Evolutionary conservation across 179 eudicot genomes (phyloP).

Genomic region (Monotropa hypopitys): DNA sequence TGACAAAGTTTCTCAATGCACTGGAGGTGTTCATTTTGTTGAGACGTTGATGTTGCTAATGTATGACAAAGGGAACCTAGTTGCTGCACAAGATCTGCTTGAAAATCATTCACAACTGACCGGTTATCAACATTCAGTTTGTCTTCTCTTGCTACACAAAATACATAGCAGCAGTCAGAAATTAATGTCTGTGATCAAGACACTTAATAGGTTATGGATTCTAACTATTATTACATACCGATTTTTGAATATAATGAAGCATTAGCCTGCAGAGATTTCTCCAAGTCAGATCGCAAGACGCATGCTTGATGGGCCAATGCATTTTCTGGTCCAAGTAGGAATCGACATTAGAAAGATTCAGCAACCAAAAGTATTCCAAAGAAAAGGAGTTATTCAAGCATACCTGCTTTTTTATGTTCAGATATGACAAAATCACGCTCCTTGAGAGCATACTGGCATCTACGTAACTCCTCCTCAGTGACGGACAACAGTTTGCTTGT

Average conservation of each 20-base stretch:
- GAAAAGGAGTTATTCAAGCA: background rate
- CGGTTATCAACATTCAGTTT: slow-evolving; percentile 67
- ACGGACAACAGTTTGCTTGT: slow-evolving; percentile 52
- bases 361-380: background rate
- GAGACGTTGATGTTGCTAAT: slow-evolving; percentile 52
- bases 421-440: slow-evolving; percentile 74
- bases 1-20: slow-evolving; percentile 64
- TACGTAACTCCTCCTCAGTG: slow-evolving; percentile 63
- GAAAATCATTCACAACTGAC: slow-evolving; percentile 55
- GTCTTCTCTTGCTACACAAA: slow-evolving; percentile 71
- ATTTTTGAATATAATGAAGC: slow-evolving; percentile 60
- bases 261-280: slow-evolving; percentile 79
- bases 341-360: background rate
- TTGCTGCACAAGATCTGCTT: slow-evolving; percentile 53
- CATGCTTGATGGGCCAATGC: slow-evolving; percentile 88
- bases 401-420: slow-evolving; percentile 88
- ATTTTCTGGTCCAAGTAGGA: slow-evolving; percentile 42
- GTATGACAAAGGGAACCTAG: slow-evolving; percentile 51
- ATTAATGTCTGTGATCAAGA: background rate
- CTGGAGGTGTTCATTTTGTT: slow-evolving; percentile 68
- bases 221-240: slow-evolving; percentile 27
- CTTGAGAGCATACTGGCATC: slow-evolving; percentile 54
- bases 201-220: background rate
- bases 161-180: slow-evolving; percentile 6
- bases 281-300: slow-evolving; percentile 68